Evolutionary conservation across 1,284 basidiomycete genomes (phyloP).

Genomic region (Puccinia novopanici): DNA sequence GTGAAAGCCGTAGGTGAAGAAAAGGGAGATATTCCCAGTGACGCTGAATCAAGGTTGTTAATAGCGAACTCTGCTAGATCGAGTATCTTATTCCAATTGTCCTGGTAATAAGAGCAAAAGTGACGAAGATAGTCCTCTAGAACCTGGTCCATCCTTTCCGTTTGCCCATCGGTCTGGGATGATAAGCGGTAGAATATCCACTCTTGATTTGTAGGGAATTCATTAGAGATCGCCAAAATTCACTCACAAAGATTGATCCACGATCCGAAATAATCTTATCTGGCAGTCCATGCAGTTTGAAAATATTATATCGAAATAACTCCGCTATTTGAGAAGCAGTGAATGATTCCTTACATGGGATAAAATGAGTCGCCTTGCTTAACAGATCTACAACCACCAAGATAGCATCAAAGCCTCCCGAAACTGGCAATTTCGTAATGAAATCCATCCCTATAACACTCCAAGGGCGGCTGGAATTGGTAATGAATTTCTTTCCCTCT

Average conservation of each 20-base stretch:
- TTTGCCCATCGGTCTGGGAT: conserved; percentile 6
- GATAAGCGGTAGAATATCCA: not conserved
- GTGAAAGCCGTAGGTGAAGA: conserved; percentile 16
- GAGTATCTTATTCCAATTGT: conserved; percentile 56
- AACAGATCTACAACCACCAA: not conserved
- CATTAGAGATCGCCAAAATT: conserved; percentile 7
- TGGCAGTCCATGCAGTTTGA: not conserved
- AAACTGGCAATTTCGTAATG: conserved; percentile 41
- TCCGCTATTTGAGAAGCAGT: no score
- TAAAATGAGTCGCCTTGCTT: no score
- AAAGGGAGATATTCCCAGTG: not conserved
- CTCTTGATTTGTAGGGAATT: not conserved
- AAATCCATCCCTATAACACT: not conserved
- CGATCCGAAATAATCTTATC: conserved; percentile 12
- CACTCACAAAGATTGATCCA: conserved; percentile 16
- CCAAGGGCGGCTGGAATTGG: not conserved
- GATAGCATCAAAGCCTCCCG: not conserved
- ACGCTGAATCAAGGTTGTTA: not conserved
- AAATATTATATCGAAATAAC: not conserved
- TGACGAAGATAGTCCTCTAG: conserved; percentile 51
- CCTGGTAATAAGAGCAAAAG: conserved; percentile 51
- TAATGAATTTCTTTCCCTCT: conserved; percentile 56
- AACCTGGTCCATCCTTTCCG: not conserved
- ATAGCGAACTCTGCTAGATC: conserved; percentile 53
- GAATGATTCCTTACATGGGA: no score